Evolutionary conservation across 495 filamentous ascomycete genomes (phyloP).

Genomic region (Penicillium diatomitis): DNA sequence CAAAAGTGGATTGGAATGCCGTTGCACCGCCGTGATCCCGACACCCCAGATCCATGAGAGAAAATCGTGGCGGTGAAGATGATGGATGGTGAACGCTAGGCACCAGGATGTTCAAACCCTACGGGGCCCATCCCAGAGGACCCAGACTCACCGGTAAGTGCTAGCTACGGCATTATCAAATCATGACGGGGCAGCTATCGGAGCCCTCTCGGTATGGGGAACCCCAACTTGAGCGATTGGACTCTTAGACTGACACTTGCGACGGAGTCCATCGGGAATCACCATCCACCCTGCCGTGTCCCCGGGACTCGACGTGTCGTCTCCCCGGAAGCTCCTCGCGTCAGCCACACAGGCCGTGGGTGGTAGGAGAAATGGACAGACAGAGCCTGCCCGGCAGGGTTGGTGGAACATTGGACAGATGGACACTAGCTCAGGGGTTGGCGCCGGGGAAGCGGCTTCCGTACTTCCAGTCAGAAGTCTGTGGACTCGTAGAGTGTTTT

Average conservation of each 20-base stretch:
- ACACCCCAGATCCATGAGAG: not conserved
- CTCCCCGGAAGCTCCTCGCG: not conserved
- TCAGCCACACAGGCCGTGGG: too few species aligned
- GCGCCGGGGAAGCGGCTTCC: conserved; percentile 23
- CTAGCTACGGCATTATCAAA: too few species aligned
- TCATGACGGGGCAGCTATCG: too few species aligned
- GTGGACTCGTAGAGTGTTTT: not conserved
- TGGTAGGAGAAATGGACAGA: not conserved
- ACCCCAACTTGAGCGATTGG: too few species aligned
- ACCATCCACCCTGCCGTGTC: not conserved
- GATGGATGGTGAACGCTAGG: not conserved
- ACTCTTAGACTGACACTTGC: too few species aligned
- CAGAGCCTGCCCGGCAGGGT: conserved; percentile 9
- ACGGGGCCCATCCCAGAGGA: too few species aligned
- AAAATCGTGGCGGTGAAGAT: conserved; percentile 12
- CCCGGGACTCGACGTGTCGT: not conserved
- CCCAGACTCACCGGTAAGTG: too few species aligned
- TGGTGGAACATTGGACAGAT: not conserved
- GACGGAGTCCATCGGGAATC: conserved; percentile 1
- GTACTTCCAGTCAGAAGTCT: conserved; percentile 14
- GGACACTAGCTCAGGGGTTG: conserved; percentile 22
- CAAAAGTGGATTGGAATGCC: not conserved
- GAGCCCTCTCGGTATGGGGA: too few species aligned
- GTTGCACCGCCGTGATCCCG: not conserved
- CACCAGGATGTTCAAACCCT: too few species aligned